A percentile compares a stretch with the other conserved stretches of the same genome.
phyloP scores from a whole-genome alignment of 176 grass and related monocot genomes.

The Pontederia crassipes region DNA sequence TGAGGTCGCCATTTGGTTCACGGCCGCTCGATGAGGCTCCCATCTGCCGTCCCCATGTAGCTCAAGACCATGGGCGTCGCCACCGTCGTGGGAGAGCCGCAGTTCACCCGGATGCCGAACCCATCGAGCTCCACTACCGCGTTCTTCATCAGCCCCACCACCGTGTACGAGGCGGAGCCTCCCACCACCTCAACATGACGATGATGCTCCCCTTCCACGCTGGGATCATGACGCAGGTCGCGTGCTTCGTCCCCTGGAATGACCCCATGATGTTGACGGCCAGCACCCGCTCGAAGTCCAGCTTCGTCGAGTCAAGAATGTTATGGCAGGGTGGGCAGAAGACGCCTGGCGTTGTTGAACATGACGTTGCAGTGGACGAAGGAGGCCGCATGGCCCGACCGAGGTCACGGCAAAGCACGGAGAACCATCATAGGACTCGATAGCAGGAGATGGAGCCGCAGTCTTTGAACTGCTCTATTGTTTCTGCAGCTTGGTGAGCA shows the following conservation, averaged over 20 bases:
- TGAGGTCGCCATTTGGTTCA: too few relatives aligned
- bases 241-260: conserved; percentile 24
- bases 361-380: too few relatives aligned
- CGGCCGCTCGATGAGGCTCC: too few relatives aligned
- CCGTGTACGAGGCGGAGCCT: not conserved
- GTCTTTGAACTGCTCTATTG: too few relatives aligned
- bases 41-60: too few relatives aligned
- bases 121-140: conserved; percentile 10
- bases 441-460: too few relatives aligned
- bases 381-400: too few relatives aligned
- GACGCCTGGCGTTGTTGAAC: not conserved
- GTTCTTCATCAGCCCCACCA: too few relatives aligned
- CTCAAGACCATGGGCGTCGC: not conserved
- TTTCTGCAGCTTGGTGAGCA: too few relatives aligned
- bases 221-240: conserved; percentile 20
- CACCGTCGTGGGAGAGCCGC: conserved; percentile 6
- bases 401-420: too few relatives aligned
- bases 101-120: conserved; percentile 20
- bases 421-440: too few relatives aligned
- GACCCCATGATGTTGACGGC: not conserved
- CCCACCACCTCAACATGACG: not conserved
- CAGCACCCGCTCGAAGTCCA: conserved; percentile 20
- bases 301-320: conserved; percentile 10
- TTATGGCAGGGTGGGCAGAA: not conserved
- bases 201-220: not conserved